Conservation (phyloP, 305 asterid genomes). For the Fraxinus dipetala region DNA sequence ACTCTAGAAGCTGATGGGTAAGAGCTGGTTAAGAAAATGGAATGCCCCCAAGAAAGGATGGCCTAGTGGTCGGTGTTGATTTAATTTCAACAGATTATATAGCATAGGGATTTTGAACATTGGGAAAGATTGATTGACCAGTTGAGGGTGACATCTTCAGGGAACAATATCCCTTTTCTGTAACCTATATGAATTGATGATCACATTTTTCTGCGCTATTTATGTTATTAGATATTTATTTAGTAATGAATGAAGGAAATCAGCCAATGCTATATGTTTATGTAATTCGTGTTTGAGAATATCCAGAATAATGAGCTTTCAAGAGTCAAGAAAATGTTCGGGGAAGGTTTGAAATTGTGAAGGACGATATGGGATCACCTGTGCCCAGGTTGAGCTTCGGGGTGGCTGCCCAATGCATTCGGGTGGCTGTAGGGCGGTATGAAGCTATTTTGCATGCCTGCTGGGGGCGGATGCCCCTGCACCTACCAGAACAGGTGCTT, state of each 20-base stretch:
- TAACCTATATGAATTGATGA: background rate
- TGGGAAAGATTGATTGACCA: background rate
- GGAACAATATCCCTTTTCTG: too few relatives aligned
- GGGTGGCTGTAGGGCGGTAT: background rate
- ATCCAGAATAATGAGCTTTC: too few relatives aligned
- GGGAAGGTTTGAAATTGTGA: too few relatives aligned
- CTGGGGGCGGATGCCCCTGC: too few relatives aligned
- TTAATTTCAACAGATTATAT: background rate
- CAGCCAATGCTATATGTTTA: too few relatives aligned
- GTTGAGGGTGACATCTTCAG: background rate
- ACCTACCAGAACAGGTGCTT: too few relatives aligned
- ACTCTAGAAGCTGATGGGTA: slow-evolving; percentile 40
- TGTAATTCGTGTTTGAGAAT: too few relatives aligned
- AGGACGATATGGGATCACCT: background rate
- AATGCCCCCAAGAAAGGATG: slow-evolving; percentile 45
- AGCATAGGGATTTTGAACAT: background rate
- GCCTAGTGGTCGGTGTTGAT: slow-evolving; percentile 78
- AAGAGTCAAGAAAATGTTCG: too few relatives aligned
- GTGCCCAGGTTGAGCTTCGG: background rate
- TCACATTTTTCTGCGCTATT: background rate
- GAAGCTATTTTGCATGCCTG: background rate
- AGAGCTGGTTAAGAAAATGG: slow-evolving; percentile 39
- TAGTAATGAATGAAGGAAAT: too few relatives aligned
- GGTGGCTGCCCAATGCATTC: background rate
- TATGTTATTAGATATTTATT: background rate